Evolutionary conservation across 169 alveolate genomes (phyloP), one percentile per base, ranked within the genome.

Genomic region (Plasmodium malariae): DNA sequence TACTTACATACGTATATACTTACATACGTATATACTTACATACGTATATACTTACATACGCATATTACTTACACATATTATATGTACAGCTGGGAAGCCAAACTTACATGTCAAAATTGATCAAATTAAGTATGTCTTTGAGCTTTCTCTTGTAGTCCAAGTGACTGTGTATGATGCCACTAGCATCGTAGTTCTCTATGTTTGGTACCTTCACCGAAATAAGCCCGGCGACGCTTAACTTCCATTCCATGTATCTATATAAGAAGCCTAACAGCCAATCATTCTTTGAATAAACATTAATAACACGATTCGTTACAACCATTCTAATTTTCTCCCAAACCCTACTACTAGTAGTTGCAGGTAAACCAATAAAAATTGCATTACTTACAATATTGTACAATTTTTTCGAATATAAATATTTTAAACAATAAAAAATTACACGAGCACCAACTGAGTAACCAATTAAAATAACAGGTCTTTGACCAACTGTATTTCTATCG

Each of bases 371-470:
- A 69, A 97, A 87, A 36, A 95, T 96, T 74, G 94, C 98, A 80
- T 96, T 97, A 85, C 93, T 93, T 37, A 97, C 96, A 69, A 92
- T 78, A 91, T 93, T 91, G 60, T 95, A 88, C 62, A 93, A 87
- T 43, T 94, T 88, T 91, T 92, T 72, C 65, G 92, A 92, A 87
- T 96, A 91, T 62, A 97, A 92, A 51, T 95, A 96, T 92, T 95
- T 94, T 54, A 97, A 91, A 32, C 97, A 93, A 72, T 96, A 92
- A 86, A 94, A 93, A 28, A 97, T 94, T 37, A 95, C 98, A 5
- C 98, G 93, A 14, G 98, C 98, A 21, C 99, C 99, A 94, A 96
- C 95, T 87, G 97, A 92, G 93, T 95, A 96, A 32, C 99, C 99
- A 19, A 97, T 94, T 30, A 97, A 95, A 43, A 96, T 95, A 62